Evolutionary conservation across 768 basidiomycete species (phyloP), one percentile per base, ranked within the genome.

Genomic region (Rhodotorula graminis): DNA sequence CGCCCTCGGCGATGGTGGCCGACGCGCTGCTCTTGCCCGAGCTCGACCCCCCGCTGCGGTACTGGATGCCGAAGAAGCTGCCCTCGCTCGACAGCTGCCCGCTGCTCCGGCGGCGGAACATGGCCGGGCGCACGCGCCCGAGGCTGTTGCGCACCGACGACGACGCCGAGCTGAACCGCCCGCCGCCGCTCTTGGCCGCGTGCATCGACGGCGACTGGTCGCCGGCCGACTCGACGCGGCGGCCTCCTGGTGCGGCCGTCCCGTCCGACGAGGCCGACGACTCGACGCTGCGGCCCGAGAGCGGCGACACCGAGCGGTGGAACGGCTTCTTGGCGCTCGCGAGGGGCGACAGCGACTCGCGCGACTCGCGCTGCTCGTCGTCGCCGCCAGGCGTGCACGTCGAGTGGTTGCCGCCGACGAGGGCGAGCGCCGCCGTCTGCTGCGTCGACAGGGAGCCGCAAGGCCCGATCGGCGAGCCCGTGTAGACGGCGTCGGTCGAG

Each of bases 171-270:
- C 61, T 25, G 37, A 40, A n/a, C 10, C 37, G 29, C 40, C 40
- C 58, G 14, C 33, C 19, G 46, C 27, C 58, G 14, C n/a, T 27
- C 58, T 55, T n/a, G 14, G 69, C 71, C 1, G 66, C 73, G 59
- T 68, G 73, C 10, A 67, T 66, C 9, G 73, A 52, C 0, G 74
- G 74, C n/a, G 73, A 70, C 31, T 71, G 19, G n/a, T 74, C 69
- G 23, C 70, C 66, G 7, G 47, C 23, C 21, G 9, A 10, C 2
- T 31, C 40, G 21, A 12, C 37, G 7, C 33, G 29, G 27, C 33
- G 33, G 9, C 37, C 37, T 0, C 14, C 23, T n/a, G 15, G 16
- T 8, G 29, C n/a, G n/a, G 25, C 29, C 29, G 16, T 29, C 3
- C 27, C 60, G 33, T 21, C 47, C 46, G 33, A 23, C 61, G 65